Base-by-base conservation (phyloP, 495 filamentous ascomycete species). In the Penicillium goetzii region DNA sequence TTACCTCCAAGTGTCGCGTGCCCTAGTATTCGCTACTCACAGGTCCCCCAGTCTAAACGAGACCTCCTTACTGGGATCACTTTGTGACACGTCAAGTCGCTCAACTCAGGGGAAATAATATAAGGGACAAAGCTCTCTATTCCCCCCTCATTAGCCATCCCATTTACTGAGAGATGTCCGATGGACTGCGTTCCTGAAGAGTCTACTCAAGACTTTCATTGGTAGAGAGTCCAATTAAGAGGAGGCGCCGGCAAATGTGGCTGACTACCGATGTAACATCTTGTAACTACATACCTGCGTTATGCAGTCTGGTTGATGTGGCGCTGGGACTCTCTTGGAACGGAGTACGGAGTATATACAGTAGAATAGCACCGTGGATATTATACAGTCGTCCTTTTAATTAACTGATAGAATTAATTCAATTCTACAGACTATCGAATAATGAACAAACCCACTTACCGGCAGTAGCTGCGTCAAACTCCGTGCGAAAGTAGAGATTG, bases 61-160 rank as follows among this genome's bases (percentile, higher is more conserved):
- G 25, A 23, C 36, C 63, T 54, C 63, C 63, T 65, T 65, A 40
- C 63, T 23, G 63, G 61, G 40, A 51, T 28, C 26, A n/a, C 12
- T 11, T n/a, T 52, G 15, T 36, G 50, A 56, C 47, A 56, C 56
- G 56, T 59, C 56, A 59, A 11, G 17, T 23, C n/a, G 9, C 14
- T 41, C 47, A 4, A 1, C 19, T 28, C 9, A 32, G 45, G 40
- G 55, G 23, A 43, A 43, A 57, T 38, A n/a, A n/a, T n/a, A n/a
- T n/a, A 8, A 21, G 26, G 53, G 2, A 38, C 21, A 10, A 6
- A n/a, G n/a, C 30, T n/a, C 10, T 36, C 32, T n/a, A 6, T 8
- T 30, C 6, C 25, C 47, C 47, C 21, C 25, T 51, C 47, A 51
- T 28, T 30, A 28, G 30, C 47, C 25, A 30, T 51, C 47, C 47